These are phyloP conservation scores for Priceomyces haplophilus DNA, from an alignment of 805 yeast genomes.

Conservation along the genomic window DNA sequence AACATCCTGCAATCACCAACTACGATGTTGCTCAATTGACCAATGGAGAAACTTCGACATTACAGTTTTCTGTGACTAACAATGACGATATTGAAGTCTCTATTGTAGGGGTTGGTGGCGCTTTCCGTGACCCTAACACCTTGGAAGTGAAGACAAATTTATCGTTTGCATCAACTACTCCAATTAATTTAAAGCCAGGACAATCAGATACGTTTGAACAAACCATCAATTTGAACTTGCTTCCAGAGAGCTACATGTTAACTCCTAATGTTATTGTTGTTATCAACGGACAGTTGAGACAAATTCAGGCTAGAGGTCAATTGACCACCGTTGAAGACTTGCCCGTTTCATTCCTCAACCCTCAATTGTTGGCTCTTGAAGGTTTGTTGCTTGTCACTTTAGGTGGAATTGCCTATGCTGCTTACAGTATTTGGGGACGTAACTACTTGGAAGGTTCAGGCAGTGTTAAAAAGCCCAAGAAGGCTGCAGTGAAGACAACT, in stretches of 20 bases:
- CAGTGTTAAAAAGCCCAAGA: conserved; percentile 15
- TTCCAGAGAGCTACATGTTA: conserved; percentile 55
- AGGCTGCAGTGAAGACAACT: conserved; percentile 4
- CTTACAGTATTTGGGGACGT: conserved; percentile 44
- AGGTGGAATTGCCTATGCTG: conserved; percentile 48
- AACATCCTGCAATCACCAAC: conserved; percentile 36
- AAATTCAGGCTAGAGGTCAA: conserved; percentile 56
- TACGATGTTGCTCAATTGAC: conserved; percentile 40
- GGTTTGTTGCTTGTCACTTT: conserved; percentile 48
- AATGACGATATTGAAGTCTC: conserved; percentile 49
- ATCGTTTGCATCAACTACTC: conserved; percentile 63
- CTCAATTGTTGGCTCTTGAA: conserved; percentile 65
- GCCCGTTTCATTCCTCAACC: conserved; percentile 67
- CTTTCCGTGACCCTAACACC: conserved; percentile 52
- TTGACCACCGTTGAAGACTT: conserved; percentile 59
- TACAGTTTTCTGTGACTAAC: conserved; percentile 53
- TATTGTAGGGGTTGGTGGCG: conserved; percentile 69
- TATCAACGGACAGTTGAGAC: conserved; percentile 48
- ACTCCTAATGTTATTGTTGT: conserved; percentile 58
- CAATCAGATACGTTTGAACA: conserved; percentile 52
- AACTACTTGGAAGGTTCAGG: conserved; percentile 41
- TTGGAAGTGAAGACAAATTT: conserved; percentile 56
- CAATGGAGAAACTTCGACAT: conserved; percentile 52
- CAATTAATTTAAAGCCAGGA: conserved; percentile 50
- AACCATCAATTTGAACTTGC: conserved; percentile 54